Conservation (phyloP, 2,329 filamentous ascomycete genomes). For the Cadophora sp. region DNA sequence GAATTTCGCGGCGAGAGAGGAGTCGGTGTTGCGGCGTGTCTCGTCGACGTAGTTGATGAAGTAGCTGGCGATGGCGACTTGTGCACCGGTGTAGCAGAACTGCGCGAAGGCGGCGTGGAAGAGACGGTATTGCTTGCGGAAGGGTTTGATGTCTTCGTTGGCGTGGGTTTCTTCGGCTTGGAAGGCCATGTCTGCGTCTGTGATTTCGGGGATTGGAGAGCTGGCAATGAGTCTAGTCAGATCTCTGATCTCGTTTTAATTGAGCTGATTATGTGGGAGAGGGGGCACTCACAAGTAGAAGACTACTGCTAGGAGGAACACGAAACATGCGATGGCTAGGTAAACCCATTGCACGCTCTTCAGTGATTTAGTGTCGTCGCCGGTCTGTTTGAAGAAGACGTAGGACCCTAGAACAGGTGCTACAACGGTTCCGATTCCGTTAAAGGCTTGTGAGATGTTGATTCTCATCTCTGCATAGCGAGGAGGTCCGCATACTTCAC, state of each 20-base stretch:
- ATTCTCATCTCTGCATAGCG: slow-evolving; percentile 77
- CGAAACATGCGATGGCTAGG: slow-evolving; percentile 66
- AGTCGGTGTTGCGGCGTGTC: slow-evolving; percentile 45
- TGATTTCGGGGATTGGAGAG: slow-evolving; percentile 55
- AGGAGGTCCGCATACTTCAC: slow-evolving; percentile 71
- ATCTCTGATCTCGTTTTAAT: background rate
- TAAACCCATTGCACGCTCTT: slow-evolving; percentile 70
- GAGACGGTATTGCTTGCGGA: slow-evolving; percentile 64
- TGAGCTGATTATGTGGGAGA: too few relatives aligned
- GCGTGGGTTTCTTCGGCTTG: slow-evolving; percentile 49
- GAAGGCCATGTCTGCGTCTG: slow-evolving; percentile 63
- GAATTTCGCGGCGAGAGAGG: slow-evolving; percentile 52
- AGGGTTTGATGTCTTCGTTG: slow-evolving; percentile 54
- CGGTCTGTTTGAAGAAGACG: slow-evolving; percentile 65
- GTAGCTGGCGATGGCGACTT: slow-evolving; percentile 60
- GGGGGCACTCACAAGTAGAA: slow-evolving; percentile 63
- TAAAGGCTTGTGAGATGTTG: slow-evolving; percentile 75
- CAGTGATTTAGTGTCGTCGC: slow-evolving; percentile 55
- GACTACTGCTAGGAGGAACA: slow-evolving; percentile 60
- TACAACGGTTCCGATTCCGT: slow-evolving; percentile 72
- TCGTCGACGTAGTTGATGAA: slow-evolving; percentile 60
- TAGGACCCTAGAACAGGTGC: slow-evolving; percentile 63
- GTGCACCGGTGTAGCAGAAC: slow-evolving; percentile 68
- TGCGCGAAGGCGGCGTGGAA: slow-evolving; percentile 67
- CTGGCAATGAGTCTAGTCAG: background rate